These are phyloP conservation scores for Rubia peregrina DNA, from an alignment of 305 asterid genomes.

Conservation along the genomic window DNA sequence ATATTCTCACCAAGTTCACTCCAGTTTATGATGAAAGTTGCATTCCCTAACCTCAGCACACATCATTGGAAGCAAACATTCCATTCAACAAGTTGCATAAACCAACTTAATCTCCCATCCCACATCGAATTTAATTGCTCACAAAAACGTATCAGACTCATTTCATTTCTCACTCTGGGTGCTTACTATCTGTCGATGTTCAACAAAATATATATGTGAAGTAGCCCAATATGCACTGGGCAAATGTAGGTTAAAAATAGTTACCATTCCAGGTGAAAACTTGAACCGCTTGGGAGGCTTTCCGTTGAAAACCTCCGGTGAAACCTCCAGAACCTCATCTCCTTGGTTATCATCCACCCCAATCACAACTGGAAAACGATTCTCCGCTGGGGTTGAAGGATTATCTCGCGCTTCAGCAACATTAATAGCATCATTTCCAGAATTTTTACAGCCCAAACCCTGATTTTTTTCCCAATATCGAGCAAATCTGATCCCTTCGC, in stretches of 20 bases:
- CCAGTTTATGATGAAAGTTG: neutral
- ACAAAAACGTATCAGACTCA: neutral
- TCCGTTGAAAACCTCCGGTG: slow-evolving; percentile 67
- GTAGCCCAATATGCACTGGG: neutral
- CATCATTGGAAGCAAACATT: neutral
- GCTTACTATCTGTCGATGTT: neutral
- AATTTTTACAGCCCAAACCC: slow-evolving; percentile 13
- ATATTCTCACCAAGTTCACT: neutral
- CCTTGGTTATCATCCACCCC: slow-evolving; percentile 34
- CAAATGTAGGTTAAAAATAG: neutral
- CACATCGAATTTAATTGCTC: neutral
- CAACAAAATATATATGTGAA: neutral
- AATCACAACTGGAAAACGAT: slow-evolving; percentile 26
- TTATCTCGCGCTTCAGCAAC: slow-evolving; percentile 16
- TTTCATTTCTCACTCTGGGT: neutral
- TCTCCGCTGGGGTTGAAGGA: slow-evolving; percentile 28
- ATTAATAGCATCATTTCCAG: slow-evolving; percentile 18
- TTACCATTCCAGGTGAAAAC: slow-evolving; percentile 96
- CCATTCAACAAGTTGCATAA: neutral
- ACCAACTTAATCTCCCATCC: neutral
- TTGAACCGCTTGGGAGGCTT: slow-evolving; percentile 64
- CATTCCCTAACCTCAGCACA: neutral
- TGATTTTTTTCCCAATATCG: slow-evolving; percentile 11
- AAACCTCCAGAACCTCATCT: slow-evolving; percentile 33
- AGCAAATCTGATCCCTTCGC: slow-evolving; percentile 17